phyloP scores from a whole-genome alignment of 140 eudicot species.

The Flaveria floridana region DNA sequence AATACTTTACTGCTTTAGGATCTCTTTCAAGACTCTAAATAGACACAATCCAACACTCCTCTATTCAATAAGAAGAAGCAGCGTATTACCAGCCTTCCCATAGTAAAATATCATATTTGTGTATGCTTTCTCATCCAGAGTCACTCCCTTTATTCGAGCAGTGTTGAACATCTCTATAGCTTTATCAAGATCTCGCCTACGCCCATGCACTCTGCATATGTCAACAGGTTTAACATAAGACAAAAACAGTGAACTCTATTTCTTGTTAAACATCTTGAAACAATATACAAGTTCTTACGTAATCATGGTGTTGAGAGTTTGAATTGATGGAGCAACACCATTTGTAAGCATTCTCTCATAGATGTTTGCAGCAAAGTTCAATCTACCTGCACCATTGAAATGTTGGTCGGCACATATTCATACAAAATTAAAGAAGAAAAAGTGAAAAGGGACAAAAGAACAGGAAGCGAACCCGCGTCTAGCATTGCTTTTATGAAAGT shows the following conservation, averaged over 20 bases:
- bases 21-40: conserved; percentile 8
- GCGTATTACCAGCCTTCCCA: conserved; percentile 78
- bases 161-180: conserved; percentile 64
- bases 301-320: conserved; percentile 84
- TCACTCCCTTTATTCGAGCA: conserved; percentile 60
- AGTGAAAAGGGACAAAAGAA: conserved; percentile 3
- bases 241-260: conserved; percentile 11
- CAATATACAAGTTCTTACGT: conserved; percentile 44
- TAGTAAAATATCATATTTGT: conserved; percentile 67
- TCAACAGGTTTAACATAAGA: conserved; percentile 26
- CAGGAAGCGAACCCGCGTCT: conserved; percentile 67
- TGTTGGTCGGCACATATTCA: not conserved
- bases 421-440: not conserved
- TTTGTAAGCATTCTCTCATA: conserved; percentile 71
- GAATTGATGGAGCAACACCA: conserved; percentile 69
- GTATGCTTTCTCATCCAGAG: conserved; percentile 84
- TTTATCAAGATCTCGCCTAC: conserved; percentile 59
- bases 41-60: conserved; percentile 12
- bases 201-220: conserved; percentile 77
- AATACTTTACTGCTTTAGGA: not conserved
- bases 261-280: not conserved
- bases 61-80: conserved; percentile 13
- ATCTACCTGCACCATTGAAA: conserved; percentile 56
- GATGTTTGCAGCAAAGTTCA: conserved; percentile 62
- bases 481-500: conserved; percentile 82